Conservation (phyloP, 2,329 filamentous ascomycete species). For the Aspergillus carbonarius region DNA sequence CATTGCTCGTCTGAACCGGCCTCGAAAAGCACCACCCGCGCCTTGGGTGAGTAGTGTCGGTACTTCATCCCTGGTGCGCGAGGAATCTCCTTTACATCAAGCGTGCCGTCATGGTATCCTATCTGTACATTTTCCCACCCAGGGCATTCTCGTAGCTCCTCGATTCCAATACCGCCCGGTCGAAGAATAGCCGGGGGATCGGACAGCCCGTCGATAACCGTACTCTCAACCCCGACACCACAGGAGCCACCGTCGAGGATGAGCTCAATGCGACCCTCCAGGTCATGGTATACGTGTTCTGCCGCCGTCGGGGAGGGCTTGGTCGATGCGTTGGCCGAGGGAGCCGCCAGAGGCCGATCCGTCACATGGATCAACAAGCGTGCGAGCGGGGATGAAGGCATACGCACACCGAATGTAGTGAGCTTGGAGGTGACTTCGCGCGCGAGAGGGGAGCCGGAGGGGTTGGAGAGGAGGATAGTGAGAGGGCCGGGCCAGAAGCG, state of each 20-base stretch:
- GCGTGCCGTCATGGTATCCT: conserved; percentile 75
- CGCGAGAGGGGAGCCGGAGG: conserved; percentile 67
- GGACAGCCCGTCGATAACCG: conserved; percentile 87
- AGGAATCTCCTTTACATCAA: conserved; percentile 65
- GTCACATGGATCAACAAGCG: conserved; percentile 80
- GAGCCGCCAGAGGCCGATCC: conserved; percentile 78
- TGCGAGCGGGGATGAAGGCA: conserved; percentile 83
- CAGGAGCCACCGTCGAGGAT: conserved; percentile 89
- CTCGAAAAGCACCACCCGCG: conserved; percentile 81
- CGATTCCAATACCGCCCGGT: conserved; percentile 83
- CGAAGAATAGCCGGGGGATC: conserved; percentile 77
- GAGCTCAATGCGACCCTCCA: conserved; percentile 76
- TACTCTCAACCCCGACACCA: conserved; percentile 89
- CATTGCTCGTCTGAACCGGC: conserved; percentile 39
- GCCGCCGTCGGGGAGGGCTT: conserved; percentile 89
- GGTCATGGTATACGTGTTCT: conserved; percentile 82
- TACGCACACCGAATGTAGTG: conserved; percentile 80
- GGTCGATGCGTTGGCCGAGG: conserved; percentile 92
- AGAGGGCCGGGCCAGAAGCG: conserved; percentile 93
- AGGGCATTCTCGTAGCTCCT: conserved; percentile 68
- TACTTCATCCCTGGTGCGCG: conserved; percentile 98
- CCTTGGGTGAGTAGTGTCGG: conserved; percentile 92
- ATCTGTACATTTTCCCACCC: conserved; percentile 80
- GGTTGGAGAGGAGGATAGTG: conserved; percentile 83
- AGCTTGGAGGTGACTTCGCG: conserved; percentile 90